Percentiles rank a stretch among this genome's conserved stretches.
These are phyloP conservation scores for Kwoniella botswanensis DNA, from an alignment of 768 basidiomycete genomes.

Conservation along the genomic window DNA sequence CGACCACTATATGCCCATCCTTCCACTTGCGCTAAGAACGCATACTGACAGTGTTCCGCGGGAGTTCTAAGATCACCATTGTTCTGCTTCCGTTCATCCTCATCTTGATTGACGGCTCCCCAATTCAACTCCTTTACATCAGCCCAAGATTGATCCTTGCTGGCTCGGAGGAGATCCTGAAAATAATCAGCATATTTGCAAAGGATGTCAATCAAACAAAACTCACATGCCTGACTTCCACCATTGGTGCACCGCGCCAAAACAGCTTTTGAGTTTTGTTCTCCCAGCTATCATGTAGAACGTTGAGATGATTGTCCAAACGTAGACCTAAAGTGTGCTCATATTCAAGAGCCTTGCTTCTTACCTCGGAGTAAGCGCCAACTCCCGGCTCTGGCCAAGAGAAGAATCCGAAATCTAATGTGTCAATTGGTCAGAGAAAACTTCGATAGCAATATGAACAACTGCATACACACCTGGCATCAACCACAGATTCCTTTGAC, in stretches of 20 bases:
- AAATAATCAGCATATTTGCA: background rate
- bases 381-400: constrained; percentile 47
- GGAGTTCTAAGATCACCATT: constrained; percentile 38
- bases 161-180: constrained; percentile 42
- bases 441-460: background rate
- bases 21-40: constrained; percentile 50
- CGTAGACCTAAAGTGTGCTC: constrained; percentile 30
- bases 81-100: constrained; percentile 31
- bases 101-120: constrained; percentile 38
- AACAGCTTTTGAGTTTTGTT: constrained; percentile 36
- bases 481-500: constrained; percentile 42
- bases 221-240: constrained; percentile 42
- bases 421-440: background rate
- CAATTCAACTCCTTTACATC: constrained; percentile 47
- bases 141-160: constrained; percentile 43
- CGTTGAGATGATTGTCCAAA: constrained; percentile 10
- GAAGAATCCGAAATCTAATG: constrained; percentile 41
- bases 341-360: constrained; percentile 27
- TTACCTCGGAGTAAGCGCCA: constrained; percentile 30
- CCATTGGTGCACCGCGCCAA: constrained; percentile 46
- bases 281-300: constrained; percentile 28
- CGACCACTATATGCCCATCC: constrained; percentile 53
- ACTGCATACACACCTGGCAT: constrained; percentile 44
- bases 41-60: constrained; percentile 52
- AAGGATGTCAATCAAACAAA: background rate